Conservation (phyloP, 2,329 filamentous ascomycete genomes). For the Xylaria sp. region DNA sequence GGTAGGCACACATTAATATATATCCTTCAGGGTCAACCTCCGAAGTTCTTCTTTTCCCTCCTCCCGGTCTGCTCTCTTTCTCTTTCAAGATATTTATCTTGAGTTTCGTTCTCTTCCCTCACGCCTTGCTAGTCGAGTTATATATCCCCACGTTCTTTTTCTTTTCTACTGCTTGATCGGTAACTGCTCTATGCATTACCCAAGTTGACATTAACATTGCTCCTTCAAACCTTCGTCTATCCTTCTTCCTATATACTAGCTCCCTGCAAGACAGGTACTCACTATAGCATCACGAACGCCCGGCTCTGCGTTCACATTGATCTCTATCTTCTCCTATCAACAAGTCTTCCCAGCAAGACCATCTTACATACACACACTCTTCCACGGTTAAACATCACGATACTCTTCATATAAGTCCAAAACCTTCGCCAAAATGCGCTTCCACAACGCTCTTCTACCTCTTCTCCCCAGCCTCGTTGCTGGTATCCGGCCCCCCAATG, state of each 20-base stretch:
- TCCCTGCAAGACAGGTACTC: conserved; percentile 38
- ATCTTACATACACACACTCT: not conserved
- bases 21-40: conserved; percentile 34
- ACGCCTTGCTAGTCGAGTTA: conserved; percentile 38
- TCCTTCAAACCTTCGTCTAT: conserved; percentile 32
- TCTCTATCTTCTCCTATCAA: conserved; percentile 4
- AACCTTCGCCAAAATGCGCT: conserved; percentile 37
- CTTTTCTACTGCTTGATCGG: conserved; percentile 23
- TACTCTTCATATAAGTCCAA: conserved; percentile 22
- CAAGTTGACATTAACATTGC: conserved; percentile 24
- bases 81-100: conserved; percentile 32
- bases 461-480: conserved; percentile 38
- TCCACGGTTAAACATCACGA: conserved; percentile 17
- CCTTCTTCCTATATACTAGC: conserved; percentile 32
- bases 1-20: conserved; percentile 33
- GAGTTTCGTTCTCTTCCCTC: conserved; percentile 33
- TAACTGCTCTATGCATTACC: conserved; percentile 13
- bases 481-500: conserved; percentile 38
- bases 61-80: conserved; percentile 26
- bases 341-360: conserved; percentile 12
- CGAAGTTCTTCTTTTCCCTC: conserved; percentile 13
- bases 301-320: conserved; percentile 24
- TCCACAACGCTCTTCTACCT: conserved; percentile 36
- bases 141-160: conserved; percentile 36
- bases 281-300: conserved; percentile 11